These are phyloP conservation scores for Phialocephala sp. DNA, from an alignment of 2,329 filamentous ascomycete genomes.

Conservation along the genomic window DNA sequence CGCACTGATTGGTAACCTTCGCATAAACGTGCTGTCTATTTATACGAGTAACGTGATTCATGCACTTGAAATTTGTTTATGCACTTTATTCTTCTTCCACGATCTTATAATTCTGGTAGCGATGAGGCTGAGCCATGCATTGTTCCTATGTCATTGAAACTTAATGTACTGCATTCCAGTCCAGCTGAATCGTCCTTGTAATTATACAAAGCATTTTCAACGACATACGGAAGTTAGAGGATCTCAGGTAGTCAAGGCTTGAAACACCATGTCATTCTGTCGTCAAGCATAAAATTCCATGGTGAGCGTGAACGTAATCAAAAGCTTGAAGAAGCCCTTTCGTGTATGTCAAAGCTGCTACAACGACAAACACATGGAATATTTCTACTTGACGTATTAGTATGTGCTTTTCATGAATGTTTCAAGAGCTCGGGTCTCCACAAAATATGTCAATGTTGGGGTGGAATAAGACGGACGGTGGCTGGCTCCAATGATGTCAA, in stretches of 20 bases:
- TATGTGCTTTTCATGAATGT: no score
- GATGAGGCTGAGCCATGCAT: slow-evolving; percentile 16
- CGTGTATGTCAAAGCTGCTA: slow-evolving; percentile 48
- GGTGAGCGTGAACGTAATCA: slow-evolving; percentile 41
- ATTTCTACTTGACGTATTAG: slow-evolving; percentile 40
- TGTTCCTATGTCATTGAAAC: slow-evolving; percentile 22
- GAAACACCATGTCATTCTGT: slow-evolving; percentile 14
- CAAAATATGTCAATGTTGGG: no score
- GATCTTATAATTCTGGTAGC: slow-evolving; percentile 13
- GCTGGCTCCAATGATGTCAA: slow-evolving; percentile 54
- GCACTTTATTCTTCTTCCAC: slow-evolving; percentile 20
- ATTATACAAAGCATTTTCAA: neutral
- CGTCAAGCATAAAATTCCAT: slow-evolving; percentile 6
- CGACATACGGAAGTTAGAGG: neutral
- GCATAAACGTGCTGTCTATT: slow-evolving; percentile 30
- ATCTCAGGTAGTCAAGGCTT: neutral
- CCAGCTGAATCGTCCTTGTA: slow-evolving; percentile 1
- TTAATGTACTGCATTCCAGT: neutral
- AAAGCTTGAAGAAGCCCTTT: slow-evolving; percentile 47
- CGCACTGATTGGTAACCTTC: slow-evolving; percentile 10
- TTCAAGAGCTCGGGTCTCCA: no score
- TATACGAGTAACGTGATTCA: slow-evolving; percentile 27
- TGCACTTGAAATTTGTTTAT: slow-evolving; percentile 27
- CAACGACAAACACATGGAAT: slow-evolving; percentile 54
- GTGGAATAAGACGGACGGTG: slow-evolving; percentile 41